Base-by-base conservation (phyloP, 805 yeast genomes). In the Saccharomycopsis oosterbeekiorum region DNA sequence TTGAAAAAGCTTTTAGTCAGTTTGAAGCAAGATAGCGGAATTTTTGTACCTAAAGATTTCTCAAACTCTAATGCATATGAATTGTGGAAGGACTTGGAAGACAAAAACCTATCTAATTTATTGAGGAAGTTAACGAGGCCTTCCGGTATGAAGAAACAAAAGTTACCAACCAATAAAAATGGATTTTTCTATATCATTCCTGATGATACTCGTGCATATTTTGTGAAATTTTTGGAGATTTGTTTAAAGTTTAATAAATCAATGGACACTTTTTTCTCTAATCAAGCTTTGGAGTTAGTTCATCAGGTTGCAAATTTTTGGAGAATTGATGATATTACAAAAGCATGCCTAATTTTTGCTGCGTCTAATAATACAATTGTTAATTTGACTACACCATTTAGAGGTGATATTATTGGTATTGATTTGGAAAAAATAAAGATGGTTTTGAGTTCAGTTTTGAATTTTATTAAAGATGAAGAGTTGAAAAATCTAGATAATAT, bases 291-390 rank as follows among this genome's bases (percentile, higher is more conserved):
- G 36, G 65, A 64, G 12, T 51, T 64, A 21, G 50, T 63, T 11
- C 57, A 58, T 15, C 47, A 58, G 12, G 60, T 64, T 19, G 55
- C 65, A 2, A 76, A 74, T 50, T 74, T 80, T 59, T 88, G 94
- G 94, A 73, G 87, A 61, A 70, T 86, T 4, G 79, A 78, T 62
- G 70, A 69, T 6, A 73, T 83, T 0, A 75, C 88, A 0, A 72
- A 80, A 57, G 80, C 83, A 0, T 75, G 80, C 0, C 66, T 81
- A 8, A 62, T 84, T 5, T 81, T 78, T 60, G 78, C 83, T 4
- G 85, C 86, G 0, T 77, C 79, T 1, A 76, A 76, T 62, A 68
- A 67, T 11, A 68, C 74, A 10, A 66, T 76, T 12, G 66, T 76
- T 50, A 68, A 67, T 42, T 62, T 64, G 12, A 50, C 60, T 14